Evolutionary conservation across 192 early-diverging fungal genomes (phyloP).

Genomic region (Chytriomyces sp.): DNA sequence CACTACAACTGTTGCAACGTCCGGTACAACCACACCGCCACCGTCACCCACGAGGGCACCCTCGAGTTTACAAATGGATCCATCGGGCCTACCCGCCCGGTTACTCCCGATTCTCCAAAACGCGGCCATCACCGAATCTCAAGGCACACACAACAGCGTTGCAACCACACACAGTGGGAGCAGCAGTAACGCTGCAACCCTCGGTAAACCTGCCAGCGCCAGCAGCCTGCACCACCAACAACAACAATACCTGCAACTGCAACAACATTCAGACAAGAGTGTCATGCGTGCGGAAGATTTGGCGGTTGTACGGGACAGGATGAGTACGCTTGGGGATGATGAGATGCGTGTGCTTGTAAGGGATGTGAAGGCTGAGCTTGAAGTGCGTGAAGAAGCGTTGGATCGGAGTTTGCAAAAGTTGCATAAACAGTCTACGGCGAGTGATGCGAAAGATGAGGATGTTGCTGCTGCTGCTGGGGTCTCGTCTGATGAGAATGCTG

Average conservation of each 20-base stretch:
- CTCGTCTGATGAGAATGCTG: slow-evolving; percentile 11
- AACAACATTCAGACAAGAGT: neutral
- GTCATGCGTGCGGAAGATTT: slow-evolving; percentile 22
- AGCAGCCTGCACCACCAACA: neutral
- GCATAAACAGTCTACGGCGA: neutral
- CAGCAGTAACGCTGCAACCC: neutral
- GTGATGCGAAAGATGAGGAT: neutral
- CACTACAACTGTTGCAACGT: neutral
- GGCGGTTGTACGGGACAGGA: slow-evolving; percentile 18
- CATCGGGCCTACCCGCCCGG: neutral
- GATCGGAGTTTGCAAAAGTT: neutral
- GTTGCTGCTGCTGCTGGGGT: neutral
- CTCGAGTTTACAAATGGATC: neutral
- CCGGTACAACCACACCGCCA: neutral
- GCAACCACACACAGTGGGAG: neutral
- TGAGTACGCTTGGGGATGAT: slow-evolving; percentile 22
- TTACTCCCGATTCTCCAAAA: neutral
- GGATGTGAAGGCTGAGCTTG: slow-evolving; percentile 23
- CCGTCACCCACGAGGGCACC: neutral
- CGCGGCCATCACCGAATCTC: neutral
- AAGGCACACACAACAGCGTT: neutral
- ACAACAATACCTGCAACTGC: neutral
- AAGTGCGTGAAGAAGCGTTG: slow-evolving; percentile 5
- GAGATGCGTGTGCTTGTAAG: slow-evolving; percentile 19
- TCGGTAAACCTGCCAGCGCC: neutral